phyloP scores from a whole-genome alignment of 1,284 basidiomycete species.

The Pseudozyma tsukubaensis region DNA sequence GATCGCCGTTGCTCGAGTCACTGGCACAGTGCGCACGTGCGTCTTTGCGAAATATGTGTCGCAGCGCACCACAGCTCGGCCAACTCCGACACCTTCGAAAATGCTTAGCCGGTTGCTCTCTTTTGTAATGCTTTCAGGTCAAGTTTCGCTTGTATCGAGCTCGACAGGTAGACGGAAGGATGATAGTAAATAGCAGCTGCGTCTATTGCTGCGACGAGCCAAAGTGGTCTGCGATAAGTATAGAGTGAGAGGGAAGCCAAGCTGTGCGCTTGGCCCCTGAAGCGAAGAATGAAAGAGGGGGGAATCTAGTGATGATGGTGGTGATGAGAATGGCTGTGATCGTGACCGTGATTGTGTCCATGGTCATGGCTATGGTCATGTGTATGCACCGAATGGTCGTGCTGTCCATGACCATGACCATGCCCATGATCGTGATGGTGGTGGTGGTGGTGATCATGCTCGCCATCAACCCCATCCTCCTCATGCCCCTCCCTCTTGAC shows the following conservation, averaged over 20 bases:
- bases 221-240: background rate
- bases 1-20: slow-evolving; percentile 17
- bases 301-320: slow-evolving; percentile 23
- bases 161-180: too few relatives aligned
- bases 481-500: slow-evolving; percentile 58
- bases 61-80: slow-evolving; percentile 8
- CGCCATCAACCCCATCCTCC: slow-evolving; percentile 34
- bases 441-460: slow-evolving; percentile 27
- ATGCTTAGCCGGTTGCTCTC: slow-evolving; percentile 24
- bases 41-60: background rate
- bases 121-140: background rate
- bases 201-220: too few relatives aligned
- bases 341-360: slow-evolving; percentile 24
- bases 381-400: slow-evolving; percentile 9
- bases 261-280: background rate
- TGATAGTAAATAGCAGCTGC: too few relatives aligned
- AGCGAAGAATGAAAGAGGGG: slow-evolving; percentile 1
- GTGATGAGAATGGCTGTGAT: slow-evolving; percentile 8
- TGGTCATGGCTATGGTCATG: slow-evolving; percentile 39
- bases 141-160: too few relatives aligned
- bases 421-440: slow-evolving; percentile 31
- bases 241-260: background rate
- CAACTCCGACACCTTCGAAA: slow-evolving; percentile 16
- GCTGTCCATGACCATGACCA: background rate
- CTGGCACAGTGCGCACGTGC: slow-evolving; percentile 16